These are phyloP conservation scores for Penicillium sp. DNA, from an alignment of 2,329 filamentous ascomycete species.

Conservation along the genomic window DNA sequence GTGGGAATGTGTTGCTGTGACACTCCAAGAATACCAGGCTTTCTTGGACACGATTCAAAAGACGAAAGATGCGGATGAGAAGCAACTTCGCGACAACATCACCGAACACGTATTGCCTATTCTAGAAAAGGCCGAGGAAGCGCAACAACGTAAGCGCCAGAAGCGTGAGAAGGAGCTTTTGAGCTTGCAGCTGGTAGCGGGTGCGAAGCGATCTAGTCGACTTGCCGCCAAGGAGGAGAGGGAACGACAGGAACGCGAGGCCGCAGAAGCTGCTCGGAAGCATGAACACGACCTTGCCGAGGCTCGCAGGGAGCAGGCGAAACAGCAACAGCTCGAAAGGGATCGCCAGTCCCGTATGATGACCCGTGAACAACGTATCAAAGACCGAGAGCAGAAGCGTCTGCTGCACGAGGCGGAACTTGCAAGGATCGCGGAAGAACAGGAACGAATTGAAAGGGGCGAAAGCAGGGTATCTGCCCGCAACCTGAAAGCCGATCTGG, in stretches of 20 bases:
- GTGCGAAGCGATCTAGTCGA: conserved; percentile 87
- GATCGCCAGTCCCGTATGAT: conserved; percentile 75
- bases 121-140: conserved; percentile 69
- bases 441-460: conserved; percentile 56
- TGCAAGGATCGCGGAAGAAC: conserved; percentile 71
- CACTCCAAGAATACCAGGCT: conserved; percentile 68
- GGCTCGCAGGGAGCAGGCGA: conserved; percentile 57
- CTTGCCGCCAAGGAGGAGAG: conserved; percentile 78
- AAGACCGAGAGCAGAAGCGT: conserved; percentile 79
- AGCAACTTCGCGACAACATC: conserved; percentile 67
- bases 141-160: conserved; percentile 65
- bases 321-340: conserved; percentile 62
- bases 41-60: conserved; percentile 70
- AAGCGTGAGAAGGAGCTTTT: conserved; percentile 76
- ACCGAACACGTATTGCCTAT: conserved; percentile 77
- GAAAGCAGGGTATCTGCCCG: conserved; percentile 69
- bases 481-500: conserved; percentile 75
- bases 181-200: conserved; percentile 81
- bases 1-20: conserved; percentile 90
- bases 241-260: conserved; percentile 68
- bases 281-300: conserved; percentile 61
- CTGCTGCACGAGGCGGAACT: conserved; percentile 81
- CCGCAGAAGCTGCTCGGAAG: conserved; percentile 66
- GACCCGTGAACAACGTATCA: conserved; percentile 79
- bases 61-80: conserved; percentile 80